These are phyloP conservation scores for Priceomyces medius DNA, from an alignment of 805 yeast genomes.

Conservation along the genomic window DNA sequence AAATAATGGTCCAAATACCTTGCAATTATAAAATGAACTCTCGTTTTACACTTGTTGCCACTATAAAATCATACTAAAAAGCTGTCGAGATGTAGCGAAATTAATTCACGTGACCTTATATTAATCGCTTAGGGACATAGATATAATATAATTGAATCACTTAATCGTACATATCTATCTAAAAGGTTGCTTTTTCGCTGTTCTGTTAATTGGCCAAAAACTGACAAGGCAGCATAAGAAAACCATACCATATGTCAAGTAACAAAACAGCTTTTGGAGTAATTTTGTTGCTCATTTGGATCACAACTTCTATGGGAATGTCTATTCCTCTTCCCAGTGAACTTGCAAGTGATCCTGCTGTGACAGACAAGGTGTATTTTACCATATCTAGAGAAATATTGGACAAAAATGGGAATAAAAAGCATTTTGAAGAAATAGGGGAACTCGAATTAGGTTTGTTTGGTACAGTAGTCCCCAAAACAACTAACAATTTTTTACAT, in stretches of 20 bases:
- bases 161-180: too few relatives aligned
- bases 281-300: too few relatives aligned
- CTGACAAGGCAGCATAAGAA: too few relatives aligned
- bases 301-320: too few relatives aligned
- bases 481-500: constrained; percentile 35
- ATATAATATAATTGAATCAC: too few relatives aligned
- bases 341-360: constrained; percentile 41
- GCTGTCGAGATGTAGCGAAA: too few relatives aligned
- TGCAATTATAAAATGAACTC: background rate
- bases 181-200: too few relatives aligned
- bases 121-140: too few relatives aligned
- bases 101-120: too few relatives aligned
- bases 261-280: too few relatives aligned
- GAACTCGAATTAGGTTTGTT: constrained; percentile 58
- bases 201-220: too few relatives aligned
- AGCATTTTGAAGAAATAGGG: constrained; percentile 29
- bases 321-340: background rate
- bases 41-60: background rate
- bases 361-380: constrained; percentile 47
- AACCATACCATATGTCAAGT: too few relatives aligned
- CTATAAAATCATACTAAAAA: background rate
- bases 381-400: constrained; percentile 25
- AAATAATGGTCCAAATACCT: background rate
- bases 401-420: background rate
- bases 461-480: constrained; percentile 60